These are phyloP conservation scores for Raddia guianensis DNA, from an alignment of 176 grass and related monocot species.

Conservation along the genomic window DNA sequence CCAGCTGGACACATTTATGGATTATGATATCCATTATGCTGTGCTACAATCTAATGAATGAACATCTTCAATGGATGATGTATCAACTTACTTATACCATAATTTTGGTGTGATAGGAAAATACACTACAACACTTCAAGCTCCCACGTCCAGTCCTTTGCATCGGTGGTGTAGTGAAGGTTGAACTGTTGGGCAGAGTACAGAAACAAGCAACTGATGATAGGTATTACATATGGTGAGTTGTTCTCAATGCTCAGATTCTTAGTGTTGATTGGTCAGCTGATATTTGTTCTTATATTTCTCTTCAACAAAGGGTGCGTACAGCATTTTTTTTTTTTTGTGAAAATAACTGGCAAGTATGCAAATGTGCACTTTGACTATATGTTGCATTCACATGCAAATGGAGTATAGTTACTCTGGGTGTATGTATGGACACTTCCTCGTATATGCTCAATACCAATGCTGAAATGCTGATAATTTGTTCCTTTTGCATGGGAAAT, in stretches of 20 bases:
- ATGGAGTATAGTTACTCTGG: not conserved
- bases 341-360: not conserved
- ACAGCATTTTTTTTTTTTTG: not conserved
- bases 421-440: not conserved
- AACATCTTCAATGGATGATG: not conserved
- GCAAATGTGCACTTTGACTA: not conserved
- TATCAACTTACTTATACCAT: slow-evolving; percentile 18
- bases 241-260: slow-evolving; percentile 4
- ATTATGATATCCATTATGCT: not conserved
- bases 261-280: slow-evolving; percentile 9
- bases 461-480: not conserved
- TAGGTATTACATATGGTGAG: slow-evolving; percentile 89
- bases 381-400: not conserved
- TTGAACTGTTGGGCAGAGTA: slow-evolving; percentile 73
- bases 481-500: slow-evolving; percentile 29
- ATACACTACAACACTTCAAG: slow-evolving; percentile 71
- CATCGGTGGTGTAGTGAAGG: slow-evolving; percentile 79
- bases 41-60: not conserved
- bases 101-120: slow-evolving; percentile 53
- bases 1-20: not conserved
- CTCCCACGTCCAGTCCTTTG: slow-evolving; percentile 69
- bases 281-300: not conserved
- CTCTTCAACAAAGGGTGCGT: not conserved
- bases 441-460: slow-evolving; percentile 10
- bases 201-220: slow-evolving; percentile 63